A percentile compares a stretch with the other conserved stretches of the same genome.
phyloP scores from a whole-genome alignment of 768 basidiomycete species.

The Phanerodontia chrysosporium region DNA sequence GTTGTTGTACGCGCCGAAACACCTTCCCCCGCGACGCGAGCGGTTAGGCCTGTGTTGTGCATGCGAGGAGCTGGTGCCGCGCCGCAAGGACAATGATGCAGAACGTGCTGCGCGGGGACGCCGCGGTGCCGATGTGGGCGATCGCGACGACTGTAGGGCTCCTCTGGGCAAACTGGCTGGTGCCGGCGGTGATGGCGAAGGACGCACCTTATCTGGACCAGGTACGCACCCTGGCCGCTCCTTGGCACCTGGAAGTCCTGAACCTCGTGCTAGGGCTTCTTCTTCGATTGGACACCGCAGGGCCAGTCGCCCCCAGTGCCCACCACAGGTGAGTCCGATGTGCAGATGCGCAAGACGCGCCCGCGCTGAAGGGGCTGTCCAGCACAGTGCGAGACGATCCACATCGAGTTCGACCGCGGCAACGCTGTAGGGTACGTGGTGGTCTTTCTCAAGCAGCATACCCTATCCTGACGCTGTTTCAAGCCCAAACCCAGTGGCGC shows the following conservation, averaged over 20 bases:
- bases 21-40: not conserved
- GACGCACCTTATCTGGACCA: conserved; percentile 11
- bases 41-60: not conserved
- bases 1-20: too few relatives aligned
- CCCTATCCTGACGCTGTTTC: not conserved
- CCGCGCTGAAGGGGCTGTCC: not conserved
- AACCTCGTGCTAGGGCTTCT: conserved; percentile 20
- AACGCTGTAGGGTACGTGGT: conserved; percentile 23
- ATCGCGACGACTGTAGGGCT: not conserved
- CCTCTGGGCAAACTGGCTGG: conserved; percentile 3
- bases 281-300: conserved; percentile 28
- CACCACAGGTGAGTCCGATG: conserved; percentile 22
- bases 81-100: not conserved
- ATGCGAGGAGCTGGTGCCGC: not conserved
- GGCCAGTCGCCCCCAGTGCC: conserved; percentile 29
- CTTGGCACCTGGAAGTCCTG: not conserved
- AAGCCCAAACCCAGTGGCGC: conserved; percentile 52
- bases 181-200: conserved; percentile 3
- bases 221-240: not conserved
- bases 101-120: not conserved
- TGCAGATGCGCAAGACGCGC: not conserved
- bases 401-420: conserved; percentile 26
- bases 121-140: not conserved
- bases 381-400: conserved; percentile 32
- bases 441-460: not conserved